Conservation (phyloP, 225 moss, liverwort and hornwort species). For the Sphagnum tenellum region DNA sequence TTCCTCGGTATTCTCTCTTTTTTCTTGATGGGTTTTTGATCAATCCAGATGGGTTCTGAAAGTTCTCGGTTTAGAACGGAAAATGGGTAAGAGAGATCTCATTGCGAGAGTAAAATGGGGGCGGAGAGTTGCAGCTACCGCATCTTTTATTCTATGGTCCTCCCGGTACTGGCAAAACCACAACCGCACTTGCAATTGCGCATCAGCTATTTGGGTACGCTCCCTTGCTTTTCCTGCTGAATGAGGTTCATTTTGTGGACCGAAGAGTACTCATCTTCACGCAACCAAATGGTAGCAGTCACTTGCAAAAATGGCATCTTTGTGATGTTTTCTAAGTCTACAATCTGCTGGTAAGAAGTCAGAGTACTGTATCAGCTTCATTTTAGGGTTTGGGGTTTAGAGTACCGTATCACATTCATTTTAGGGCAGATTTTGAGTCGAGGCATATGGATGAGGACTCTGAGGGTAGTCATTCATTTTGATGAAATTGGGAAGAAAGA, state of each 20-base stretch:
- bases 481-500: too few relatives aligned
- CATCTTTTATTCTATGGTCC: conserved; percentile 92
- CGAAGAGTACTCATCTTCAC: background rate
- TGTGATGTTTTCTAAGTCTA: background rate
- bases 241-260: background rate
- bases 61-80: background rate
- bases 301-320: background rate
- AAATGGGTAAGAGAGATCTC: background rate
- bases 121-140: conserved; percentile 47
- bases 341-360: background rate
- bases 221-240: background rate
- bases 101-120: background rate
- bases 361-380: background rate
- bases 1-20: background rate
- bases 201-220: conserved; percentile 87
- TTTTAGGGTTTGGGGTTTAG: too few relatives aligned
- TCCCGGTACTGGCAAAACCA: conserved; percentile 95
- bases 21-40: too few relatives aligned
- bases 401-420: too few relatives aligned
- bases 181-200: conserved; percentile 88
- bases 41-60: background rate
- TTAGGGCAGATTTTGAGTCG: too few relatives aligned
- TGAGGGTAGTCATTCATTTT: too few relatives aligned
- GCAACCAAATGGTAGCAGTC: too few relatives aligned
- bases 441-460: too few relatives aligned